Evolutionary conservation across 2,329 filamentous ascomycete genomes (phyloP), one percentile per base, ranked within the genome.

Genomic region (Plectosphaerella cucumerina): DNA sequence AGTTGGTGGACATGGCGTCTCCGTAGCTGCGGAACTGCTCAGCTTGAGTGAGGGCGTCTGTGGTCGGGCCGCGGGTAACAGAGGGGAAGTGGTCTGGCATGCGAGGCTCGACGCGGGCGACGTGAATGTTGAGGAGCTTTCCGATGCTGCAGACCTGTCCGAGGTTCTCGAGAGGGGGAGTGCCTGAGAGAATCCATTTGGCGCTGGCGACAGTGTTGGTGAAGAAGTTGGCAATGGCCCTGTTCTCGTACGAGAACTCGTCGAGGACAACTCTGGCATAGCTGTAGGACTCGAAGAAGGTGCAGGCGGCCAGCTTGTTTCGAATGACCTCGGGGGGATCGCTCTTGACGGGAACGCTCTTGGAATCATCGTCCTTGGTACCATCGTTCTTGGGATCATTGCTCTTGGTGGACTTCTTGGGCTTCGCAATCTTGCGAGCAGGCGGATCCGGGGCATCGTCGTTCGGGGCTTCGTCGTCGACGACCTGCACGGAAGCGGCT

Each of bases 121-220:
- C 50, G 48, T 75, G 71, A 1, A 73, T 52, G 14, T 66, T 64
- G 26, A 76, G 52, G 2, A 70, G 55, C 2, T 59, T 54, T 1
- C 62, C 70, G 14, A 69, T 65, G 15, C 55, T 58, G 53, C 67
- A 70, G 2, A 74, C 57, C 8, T 69, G 64, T 6, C 56, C 60
- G 5, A 76, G 64, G 15, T 61, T 62, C 5, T 58, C 57, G 1
- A 70, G 61, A 1, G 69, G 68, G 0, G 72, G 72, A 0, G 73
- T 76, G 2, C 69, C 73, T 0, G 72, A 75, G 2, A 76, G 60
- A 31, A 74, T 61, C 72, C 72, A 76, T 48, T 72, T 74, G 9
- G 67, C 60, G 20, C 53, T 54, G 4, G 72, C 64, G 1, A 62
- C 48, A 6, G 58, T 57, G 9, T 65, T 59, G 17, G 56, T 54